Conservation (phyloP, 1,284 basidiomycete genomes). For the Ustilago lituana region DNA sequence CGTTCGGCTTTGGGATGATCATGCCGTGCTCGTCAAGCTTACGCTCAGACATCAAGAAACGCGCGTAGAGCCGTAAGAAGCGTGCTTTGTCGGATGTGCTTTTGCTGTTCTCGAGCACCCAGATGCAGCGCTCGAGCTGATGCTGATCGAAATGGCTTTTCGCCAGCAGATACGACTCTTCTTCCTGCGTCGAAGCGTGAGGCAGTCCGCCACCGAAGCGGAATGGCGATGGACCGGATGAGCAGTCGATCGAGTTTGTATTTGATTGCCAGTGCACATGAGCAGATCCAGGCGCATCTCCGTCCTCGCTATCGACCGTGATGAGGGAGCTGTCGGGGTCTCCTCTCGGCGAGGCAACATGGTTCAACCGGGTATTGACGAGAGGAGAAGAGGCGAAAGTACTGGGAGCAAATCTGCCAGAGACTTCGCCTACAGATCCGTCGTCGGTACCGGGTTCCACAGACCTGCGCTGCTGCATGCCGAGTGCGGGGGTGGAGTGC, state of each 20-base stretch:
- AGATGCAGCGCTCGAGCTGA: conserved; percentile 80
- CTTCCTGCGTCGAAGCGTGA: conserved; percentile 54
- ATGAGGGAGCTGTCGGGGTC: conserved; percentile 43
- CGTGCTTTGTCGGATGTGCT: conserved; percentile 71
- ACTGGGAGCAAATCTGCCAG: conserved; percentile 22
- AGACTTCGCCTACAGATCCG: conserved; percentile 17
- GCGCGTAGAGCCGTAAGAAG: conserved; percentile 83
- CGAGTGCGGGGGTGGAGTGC: conserved; percentile 63
- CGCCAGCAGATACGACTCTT: conserved; percentile 75
- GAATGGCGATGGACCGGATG: conserved; percentile 24
- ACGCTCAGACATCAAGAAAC: conserved; percentile 73
- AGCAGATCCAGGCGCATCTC: conserved; percentile 33
- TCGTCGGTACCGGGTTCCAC: conserved; percentile 33
- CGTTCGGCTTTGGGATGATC: conserved; percentile 46
- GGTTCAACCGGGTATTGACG: conserved; percentile 18
- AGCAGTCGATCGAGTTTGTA: conserved; percentile 41
- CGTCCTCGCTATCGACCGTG: conserved; percentile 43
- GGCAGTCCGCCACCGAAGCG: background rate
- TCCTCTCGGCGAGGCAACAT: conserved; percentile 13
- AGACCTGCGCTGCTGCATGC: conserved; percentile 43
- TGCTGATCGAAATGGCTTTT: conserved; percentile 80
- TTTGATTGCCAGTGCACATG: conserved; percentile 52
- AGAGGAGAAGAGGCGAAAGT: conserved; percentile 34
- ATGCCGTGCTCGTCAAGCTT: conserved; percentile 55
- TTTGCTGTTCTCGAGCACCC: conserved; percentile 61